Conservation (phyloP, 2,329 filamentous ascomycete genomes). For the Ceratocystis ficicola region DNA sequence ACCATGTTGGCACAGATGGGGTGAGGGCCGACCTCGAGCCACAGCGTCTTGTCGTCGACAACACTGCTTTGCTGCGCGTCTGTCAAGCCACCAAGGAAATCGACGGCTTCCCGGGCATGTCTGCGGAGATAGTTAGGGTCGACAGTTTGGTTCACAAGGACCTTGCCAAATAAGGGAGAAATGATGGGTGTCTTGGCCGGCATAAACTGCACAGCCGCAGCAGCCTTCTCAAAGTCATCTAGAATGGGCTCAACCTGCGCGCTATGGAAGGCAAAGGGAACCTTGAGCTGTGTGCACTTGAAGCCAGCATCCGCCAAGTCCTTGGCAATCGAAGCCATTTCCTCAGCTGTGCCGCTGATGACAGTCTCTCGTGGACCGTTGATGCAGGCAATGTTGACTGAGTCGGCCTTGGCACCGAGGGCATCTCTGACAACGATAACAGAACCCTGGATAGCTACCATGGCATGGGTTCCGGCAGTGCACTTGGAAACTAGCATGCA, state of each 20-base stretch:
- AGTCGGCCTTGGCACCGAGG: slow-evolving; percentile 33
- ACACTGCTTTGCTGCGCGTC: slow-evolving; percentile 42
- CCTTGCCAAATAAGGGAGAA: slow-evolving; percentile 49
- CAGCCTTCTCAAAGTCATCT: slow-evolving; percentile 43
- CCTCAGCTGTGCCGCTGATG: slow-evolving; percentile 38
- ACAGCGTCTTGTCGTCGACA: slow-evolving; percentile 51
- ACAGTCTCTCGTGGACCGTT: slow-evolving; percentile 67
- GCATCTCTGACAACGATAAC: slow-evolving; percentile 42
- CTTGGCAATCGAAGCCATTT: slow-evolving; percentile 36
- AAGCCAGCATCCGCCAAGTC: slow-evolving; percentile 28
- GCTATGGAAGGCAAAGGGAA: slow-evolving; percentile 45
- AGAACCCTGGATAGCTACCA: slow-evolving; percentile 39
- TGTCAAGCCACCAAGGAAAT: slow-evolving; percentile 49
- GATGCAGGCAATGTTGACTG: slow-evolving; percentile 52
- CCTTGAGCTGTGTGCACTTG: slow-evolving; percentile 38
- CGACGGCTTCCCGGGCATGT: slow-evolving; percentile 51
- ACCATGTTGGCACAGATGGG: slow-evolving; percentile 56
- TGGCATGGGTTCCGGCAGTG: slow-evolving; percentile 51
- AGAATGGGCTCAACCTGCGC: slow-evolving; percentile 43
- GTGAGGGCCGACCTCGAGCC: slow-evolving; percentile 59
- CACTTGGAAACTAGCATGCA: slow-evolving; percentile 53
- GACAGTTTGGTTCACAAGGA: slow-evolving; percentile 40
- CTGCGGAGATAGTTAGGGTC: slow-evolving; percentile 47
- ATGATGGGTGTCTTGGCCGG: slow-evolving; percentile 44
- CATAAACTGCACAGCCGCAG: slow-evolving; percentile 31